phyloP scores from a whole-genome alignment of 129 eudicot genomes.

The Tanacetum coccineum region DNA sequence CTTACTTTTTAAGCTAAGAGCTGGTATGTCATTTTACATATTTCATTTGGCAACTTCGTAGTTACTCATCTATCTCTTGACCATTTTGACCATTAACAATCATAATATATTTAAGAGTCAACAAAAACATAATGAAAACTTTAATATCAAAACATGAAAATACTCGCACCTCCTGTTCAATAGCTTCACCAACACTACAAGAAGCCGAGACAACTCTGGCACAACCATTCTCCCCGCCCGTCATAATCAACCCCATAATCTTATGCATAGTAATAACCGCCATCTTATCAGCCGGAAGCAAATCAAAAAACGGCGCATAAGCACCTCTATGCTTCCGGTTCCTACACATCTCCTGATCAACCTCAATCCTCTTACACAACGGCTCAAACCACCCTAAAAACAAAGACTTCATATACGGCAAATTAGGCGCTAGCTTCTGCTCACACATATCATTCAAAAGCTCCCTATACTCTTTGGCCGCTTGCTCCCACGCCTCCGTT shows the following conservation, averaged over 20 bases:
- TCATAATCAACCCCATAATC: conserved; percentile 80
- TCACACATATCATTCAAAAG: conserved; percentile 84
- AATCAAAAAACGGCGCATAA: conserved; percentile 53
- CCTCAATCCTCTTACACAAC: conserved; percentile 49
- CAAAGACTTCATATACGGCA: conserved; percentile 86
- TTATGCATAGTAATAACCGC: conserved; percentile 92
- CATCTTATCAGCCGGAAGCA: conserved; percentile 90
- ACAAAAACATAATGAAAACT: neutral
- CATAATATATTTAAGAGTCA: neutral
- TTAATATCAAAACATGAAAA: neutral
- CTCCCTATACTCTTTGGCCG: conserved; percentile 71
- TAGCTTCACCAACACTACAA: conserved; percentile 73
- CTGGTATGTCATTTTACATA: no score
- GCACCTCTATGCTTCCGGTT: conserved; percentile 49
- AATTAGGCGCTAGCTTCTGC: conserved; percentile 77
- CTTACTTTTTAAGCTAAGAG: no score
- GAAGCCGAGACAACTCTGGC: conserved; percentile 76
- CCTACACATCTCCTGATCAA: conserved; percentile 56
- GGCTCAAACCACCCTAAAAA: conserved; percentile 98
- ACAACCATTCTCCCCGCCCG: conserved; percentile 70
- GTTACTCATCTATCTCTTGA: no score
- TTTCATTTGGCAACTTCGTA: no score
- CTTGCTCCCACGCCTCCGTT: conserved; percentile 84
- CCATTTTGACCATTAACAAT: neutral
- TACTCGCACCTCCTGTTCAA: conserved; percentile 79